Conservation (phyloP, 2,329 filamentous ascomycete species). For the Pseudomassariella vexata region DNA sequence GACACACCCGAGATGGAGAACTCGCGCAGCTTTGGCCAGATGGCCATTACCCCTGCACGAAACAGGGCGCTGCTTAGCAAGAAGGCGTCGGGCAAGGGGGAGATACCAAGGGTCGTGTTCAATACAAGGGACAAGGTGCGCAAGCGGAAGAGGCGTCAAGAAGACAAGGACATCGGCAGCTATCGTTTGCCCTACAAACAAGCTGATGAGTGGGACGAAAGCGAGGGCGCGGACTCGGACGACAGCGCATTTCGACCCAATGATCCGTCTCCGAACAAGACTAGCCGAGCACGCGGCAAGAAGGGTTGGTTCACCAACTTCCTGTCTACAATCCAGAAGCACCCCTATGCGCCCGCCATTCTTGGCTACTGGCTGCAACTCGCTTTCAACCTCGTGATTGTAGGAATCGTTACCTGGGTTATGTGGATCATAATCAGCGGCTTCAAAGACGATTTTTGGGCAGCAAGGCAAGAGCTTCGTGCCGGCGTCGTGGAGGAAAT, state of each 20-base stretch:
- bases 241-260: conserved; percentile 27
- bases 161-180: conserved; percentile 47
- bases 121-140: conserved; percentile 39
- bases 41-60: conserved; percentile 45
- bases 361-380: conserved; percentile 55
- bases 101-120: conserved; percentile 44
- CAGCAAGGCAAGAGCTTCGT: conserved; percentile 64
- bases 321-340: conserved; percentile 46
- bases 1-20: conserved; percentile 43
- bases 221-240: conserved; percentile 44
- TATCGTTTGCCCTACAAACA: conserved; percentile 35
- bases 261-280: conserved; percentile 8
- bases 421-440: conserved; percentile 64
- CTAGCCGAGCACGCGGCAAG: conserved; percentile 18
- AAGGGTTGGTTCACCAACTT: conserved; percentile 37
- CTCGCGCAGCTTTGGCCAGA: conserved; percentile 32
- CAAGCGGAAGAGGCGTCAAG: conserved; percentile 47
- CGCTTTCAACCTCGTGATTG: conserved; percentile 58
- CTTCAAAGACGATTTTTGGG: conserved; percentile 68
- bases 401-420: conserved; percentile 53
- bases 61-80: conserved; percentile 30
- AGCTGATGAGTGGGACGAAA: conserved; percentile 35
- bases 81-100: conserved; percentile 55
- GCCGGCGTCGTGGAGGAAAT: conserved; percentile 57
- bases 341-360: conserved; percentile 54